A percentile compares a stretch with the other conserved stretches of the same genome.
These are phyloP conservation scores for Kuraishia molischiana DNA, from an alignment of 805 yeast genomes.

Conservation along the genomic window DNA sequence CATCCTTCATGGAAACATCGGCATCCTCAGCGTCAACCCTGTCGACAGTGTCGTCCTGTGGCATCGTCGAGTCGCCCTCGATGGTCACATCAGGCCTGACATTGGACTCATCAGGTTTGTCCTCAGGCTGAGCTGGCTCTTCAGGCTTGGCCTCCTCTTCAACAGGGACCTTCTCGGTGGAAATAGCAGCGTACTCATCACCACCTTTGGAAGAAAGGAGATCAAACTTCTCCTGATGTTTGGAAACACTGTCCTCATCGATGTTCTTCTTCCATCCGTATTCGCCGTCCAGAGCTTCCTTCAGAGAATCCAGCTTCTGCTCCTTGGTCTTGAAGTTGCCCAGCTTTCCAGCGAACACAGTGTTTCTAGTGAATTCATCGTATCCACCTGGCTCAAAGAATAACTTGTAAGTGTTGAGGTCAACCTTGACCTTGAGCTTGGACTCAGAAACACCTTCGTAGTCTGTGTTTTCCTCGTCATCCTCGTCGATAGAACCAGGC, in stretches of 20 bases:
- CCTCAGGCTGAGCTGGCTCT: neutral
- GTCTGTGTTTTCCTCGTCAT: conserved; percentile 33
- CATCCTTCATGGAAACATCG: neutral
- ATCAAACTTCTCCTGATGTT: conserved; percentile 19
- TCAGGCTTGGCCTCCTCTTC: conserved; percentile 2
- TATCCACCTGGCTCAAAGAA: conserved; percentile 71
- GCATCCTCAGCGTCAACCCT: neutral
- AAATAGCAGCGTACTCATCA: conserved; percentile 17
- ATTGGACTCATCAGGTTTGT: neutral
- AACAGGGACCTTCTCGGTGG: conserved; percentile 32
- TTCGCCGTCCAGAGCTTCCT: conserved; percentile 35
- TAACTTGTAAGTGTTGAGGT: conserved; percentile 69
- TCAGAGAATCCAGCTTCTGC: conserved; percentile 16
- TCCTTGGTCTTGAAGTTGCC: conserved; percentile 8
- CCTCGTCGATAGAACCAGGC: conserved; percentile 43
- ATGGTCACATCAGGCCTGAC: conserved; percentile 3
- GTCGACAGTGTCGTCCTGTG: conserved; percentile 5
- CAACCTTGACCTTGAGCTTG: conserved; percentile 67
- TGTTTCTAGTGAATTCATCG: conserved; percentile 67
- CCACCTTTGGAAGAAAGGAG: conserved; percentile 31
- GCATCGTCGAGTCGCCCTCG: conserved; percentile 6
- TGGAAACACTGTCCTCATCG: conserved; percentile 25
- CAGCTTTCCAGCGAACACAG: conserved; percentile 29
- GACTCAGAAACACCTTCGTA: conserved; percentile 59
- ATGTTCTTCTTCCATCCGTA: conserved; percentile 47